Conservation (phyloP, 371 early-diverging fungal genomes). For the Mucor racemosus region DNA sequence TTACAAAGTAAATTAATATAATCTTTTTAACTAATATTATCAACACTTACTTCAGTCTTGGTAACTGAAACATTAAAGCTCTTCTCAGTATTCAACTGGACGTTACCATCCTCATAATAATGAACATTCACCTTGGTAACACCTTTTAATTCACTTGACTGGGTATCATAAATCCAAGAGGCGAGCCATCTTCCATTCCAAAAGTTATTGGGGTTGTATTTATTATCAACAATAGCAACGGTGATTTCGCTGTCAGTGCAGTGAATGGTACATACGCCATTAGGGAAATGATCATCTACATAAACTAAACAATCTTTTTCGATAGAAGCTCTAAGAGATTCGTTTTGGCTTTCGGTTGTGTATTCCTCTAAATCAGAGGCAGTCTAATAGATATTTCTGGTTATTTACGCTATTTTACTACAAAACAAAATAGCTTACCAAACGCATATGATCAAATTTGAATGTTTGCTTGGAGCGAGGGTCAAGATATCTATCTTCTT, state of each 20-base stretch:
- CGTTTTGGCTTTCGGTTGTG: constrained; percentile 50
- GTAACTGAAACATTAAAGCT: constrained; percentile 51
- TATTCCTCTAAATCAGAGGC: constrained; percentile 66
- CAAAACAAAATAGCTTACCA: constrained; percentile 38
- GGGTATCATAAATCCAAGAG: constrained; percentile 71
- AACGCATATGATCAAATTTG: constrained; percentile 76
- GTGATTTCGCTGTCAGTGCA: constrained; percentile 55
- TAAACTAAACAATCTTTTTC: constrained; percentile 70
- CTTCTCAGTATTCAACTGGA: constrained; percentile 86
- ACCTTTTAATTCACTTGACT: constrained; percentile 71
- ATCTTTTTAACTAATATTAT: background rate
- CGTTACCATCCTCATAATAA: constrained; percentile 98
- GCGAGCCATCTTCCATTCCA: constrained; percentile 97
- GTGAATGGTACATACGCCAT: constrained; percentile 76
- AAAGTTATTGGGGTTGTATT: constrained; percentile 89
- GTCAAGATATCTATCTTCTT: constrained; percentile 72
- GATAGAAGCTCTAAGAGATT: constrained; percentile 62
- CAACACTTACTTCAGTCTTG: constrained; percentile 27
- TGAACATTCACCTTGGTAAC: constrained; percentile 82
- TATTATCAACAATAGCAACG: constrained; percentile 83
- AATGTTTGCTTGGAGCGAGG: constrained; percentile 73
- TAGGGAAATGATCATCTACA: constrained; percentile 77
- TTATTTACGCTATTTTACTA: background rate
- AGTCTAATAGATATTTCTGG: constrained; percentile 31
- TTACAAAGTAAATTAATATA: background rate